Percentiles rank a stretch among this genome's conserved stretches.
These are phyloP conservation scores for Hsuehochloa calcarea DNA, from an alignment of 176 grass and related monocot species.

Conservation along the genomic window DNA sequence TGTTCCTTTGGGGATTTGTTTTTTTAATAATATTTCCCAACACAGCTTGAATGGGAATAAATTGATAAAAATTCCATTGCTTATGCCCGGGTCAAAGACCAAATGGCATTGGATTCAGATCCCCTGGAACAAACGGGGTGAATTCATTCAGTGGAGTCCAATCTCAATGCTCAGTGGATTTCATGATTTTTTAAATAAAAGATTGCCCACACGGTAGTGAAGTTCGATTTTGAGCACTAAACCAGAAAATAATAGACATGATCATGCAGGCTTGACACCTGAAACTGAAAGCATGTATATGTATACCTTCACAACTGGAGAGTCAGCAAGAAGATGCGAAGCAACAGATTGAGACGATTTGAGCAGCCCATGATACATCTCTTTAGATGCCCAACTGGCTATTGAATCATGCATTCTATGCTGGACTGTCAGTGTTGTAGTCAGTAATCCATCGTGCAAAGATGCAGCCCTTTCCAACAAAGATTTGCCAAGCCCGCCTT, in stretches of 20 bases:
- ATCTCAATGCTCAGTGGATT: neutral
- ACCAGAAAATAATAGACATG: conserved; percentile 11
- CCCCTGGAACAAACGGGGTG: neutral
- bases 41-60: neutral
- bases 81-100: neutral
- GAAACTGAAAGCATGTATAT: conserved; percentile 7
- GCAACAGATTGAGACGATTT: conserved; percentile 70
- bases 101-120: neutral
- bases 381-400: conserved; percentile 92
- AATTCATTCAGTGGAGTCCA: neutral
- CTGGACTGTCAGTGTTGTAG: conserved; percentile 65
- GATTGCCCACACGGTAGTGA: neutral
- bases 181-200: neutral
- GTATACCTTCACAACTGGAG: conserved; percentile 82
- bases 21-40: neutral
- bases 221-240: neutral
- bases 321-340: conserved; percentile 87
- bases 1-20: neutral
- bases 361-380: conserved; percentile 84
- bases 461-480: conserved; percentile 84
- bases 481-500: conserved; percentile 90
- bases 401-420: conserved; percentile 96
- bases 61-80: neutral
- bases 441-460: conserved; percentile 66
- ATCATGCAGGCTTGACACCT: neutral